Base-by-base conservation (phyloP, 2,329 filamentous ascomycete species). In the Monosporascus sp. region DNA sequence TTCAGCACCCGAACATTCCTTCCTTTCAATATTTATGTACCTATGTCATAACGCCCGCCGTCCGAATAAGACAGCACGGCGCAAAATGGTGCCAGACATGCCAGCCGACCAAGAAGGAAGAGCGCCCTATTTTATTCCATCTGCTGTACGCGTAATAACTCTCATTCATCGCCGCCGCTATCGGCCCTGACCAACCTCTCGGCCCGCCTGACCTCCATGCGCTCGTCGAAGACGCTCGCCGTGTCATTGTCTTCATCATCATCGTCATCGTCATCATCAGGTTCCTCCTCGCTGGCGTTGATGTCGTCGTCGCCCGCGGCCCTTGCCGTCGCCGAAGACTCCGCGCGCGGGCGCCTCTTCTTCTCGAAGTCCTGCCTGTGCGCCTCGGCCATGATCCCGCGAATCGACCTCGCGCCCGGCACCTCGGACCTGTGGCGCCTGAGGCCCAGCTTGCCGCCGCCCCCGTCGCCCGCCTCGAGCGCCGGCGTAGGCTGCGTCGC, bases 281-380 rank as follows among this genome's bases (percentile, higher is more conserved):
- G 39, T 27, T 27, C 43, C 22, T 46, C 43, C 2, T 46, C 43
- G 5, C 20, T 22, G 20, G n/a, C 43, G 14, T 31, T 17, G 22
- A 22, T 22, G 9, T 46, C 43, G 4, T 46, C 22, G 11, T 46
- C 43, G 20, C 25, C 24, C 11, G 24, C 43, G 22, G 22, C 43
- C 43, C n/a, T 2, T 7, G 43, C n/a, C 43, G 22, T 14, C 17
- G 70, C 66, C 9, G 31, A 35, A 14, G 31, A 35, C 31, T 35
- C 31, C 9, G 31, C 31, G 6, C 62, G 64, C 3, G 77, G 76
- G 27, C 75, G 79, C 57, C 83, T 80, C 68, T 94, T 88, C 71
- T 94, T 88, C 71, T 95, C 89, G 68, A 97, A 97, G 71, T 97
- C 93, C 68, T 96, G 88, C 55, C 83, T 87, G 68, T 97, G 94